Evolutionary conservation across 2,329 filamentous ascomycete genomes (phyloP).

Genomic region (Pestalotiopsis fici): DNA sequence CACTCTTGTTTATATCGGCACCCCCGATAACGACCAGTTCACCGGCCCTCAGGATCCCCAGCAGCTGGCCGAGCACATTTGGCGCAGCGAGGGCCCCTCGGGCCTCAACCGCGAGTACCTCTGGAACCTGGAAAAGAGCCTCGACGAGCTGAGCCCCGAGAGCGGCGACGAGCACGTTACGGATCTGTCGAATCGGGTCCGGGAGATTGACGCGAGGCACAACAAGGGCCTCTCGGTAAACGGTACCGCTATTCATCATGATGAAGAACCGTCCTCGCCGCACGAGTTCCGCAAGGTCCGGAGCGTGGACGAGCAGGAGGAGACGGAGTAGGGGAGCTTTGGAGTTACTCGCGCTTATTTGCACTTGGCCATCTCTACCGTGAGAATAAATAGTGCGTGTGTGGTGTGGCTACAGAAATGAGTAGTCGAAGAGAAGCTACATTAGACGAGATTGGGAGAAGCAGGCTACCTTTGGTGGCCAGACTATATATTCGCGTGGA

Average conservation of each 20-base stretch:
- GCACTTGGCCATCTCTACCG: background rate
- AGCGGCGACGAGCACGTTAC: constrained; percentile 83
- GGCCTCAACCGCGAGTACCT: constrained; percentile 91
- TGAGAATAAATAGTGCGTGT: too few species aligned
- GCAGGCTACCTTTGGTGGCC: too few species aligned
- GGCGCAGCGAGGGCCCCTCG: constrained; percentile 75
- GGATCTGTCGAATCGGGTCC: constrained; percentile 75
- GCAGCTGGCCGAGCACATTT: constrained; percentile 78
- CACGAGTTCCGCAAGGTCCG: constrained; percentile 43
- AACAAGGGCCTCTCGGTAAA: constrained; percentile 13
- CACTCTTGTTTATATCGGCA: constrained; percentile 88
- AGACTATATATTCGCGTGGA: too few species aligned
- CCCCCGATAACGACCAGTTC: constrained; percentile 92
- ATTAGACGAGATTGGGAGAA: too few species aligned
- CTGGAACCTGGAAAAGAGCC: constrained; percentile 73
- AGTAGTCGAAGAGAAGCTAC: too few species aligned
- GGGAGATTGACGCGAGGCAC: constrained; percentile 53
- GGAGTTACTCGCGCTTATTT: background rate
- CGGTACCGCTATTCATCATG: background rate
- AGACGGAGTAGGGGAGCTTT: constrained; percentile 36
- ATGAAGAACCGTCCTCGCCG: constrained; percentile 2
- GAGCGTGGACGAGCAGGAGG: constrained; percentile 61
- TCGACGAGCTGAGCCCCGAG: constrained; percentile 71
- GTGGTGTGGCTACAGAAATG: too few species aligned
- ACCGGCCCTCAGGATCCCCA: constrained; percentile 80